Conservation (phyloP, 2,329 filamentous ascomycete genomes). For the Fusarium veterinarium region DNA sequence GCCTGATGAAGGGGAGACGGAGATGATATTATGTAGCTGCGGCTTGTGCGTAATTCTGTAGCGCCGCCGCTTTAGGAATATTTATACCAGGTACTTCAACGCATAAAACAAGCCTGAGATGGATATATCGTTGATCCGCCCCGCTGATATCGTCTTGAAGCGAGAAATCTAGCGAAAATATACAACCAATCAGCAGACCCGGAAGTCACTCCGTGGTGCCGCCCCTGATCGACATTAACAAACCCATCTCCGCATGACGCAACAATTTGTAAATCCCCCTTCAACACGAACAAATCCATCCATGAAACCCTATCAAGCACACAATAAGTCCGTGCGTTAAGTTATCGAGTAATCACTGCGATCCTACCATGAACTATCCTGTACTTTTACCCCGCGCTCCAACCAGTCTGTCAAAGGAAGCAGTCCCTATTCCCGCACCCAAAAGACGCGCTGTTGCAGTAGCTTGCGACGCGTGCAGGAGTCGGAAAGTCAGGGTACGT, state of each 20-base stretch:
- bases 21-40: background rate
- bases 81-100: no score
- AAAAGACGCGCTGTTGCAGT: background rate
- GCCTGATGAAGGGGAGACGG: background rate
- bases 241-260: background rate
- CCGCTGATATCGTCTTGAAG: no score
- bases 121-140: background rate
- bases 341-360: no score
- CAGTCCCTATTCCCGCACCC: background rate
- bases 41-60: background rate
- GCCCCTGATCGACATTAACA: background rate
- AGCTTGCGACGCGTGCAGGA: background rate
- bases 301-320: background rate
- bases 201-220: background rate
- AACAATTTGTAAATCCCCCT: no score
- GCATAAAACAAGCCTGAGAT: background rate
- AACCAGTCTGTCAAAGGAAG: rapidly evolving
- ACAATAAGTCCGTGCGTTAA: background rate
- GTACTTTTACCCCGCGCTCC: background rate
- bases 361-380: background rate
- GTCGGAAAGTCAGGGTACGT: background rate
- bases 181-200: background rate
- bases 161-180: background rate
- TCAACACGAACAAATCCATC: background rate
- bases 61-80: background rate